Base-by-base conservation (phyloP, 768 basidiomycete genomes). In the Paxillus rubicundulus region DNA sequence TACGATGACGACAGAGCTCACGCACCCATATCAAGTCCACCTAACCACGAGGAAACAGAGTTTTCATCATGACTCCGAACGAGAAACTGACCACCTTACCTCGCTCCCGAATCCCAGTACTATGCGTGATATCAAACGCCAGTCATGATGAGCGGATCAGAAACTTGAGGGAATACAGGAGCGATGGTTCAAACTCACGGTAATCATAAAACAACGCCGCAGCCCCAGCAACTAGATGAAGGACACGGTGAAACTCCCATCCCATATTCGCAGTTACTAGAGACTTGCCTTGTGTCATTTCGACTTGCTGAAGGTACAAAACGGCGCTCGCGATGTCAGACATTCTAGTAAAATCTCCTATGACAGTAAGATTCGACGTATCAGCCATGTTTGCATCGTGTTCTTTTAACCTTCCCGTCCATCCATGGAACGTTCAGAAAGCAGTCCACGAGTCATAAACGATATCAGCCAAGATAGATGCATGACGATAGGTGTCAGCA, bases 11-110 rank as follows among this genome's bases (percentile, higher is more conserved):
- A 38, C 0, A 2, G 18, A 3, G n/a, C 49, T 10, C 32, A 59
- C n/a, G n/a, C n/a, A n/a, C 61, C 61, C 61, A 62, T 30, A 62
- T 57, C 3, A 62, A 24, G 2, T 62, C 52, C 9, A 62, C 50
- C 61, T 62, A 28, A 47, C 36, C 17, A 2, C 17, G 44, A 43
- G 1, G 14, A 36, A 38, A 47, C 28, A 52, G 12, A 6, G 7
- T 18, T 7, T 16, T 14, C 14, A 12, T 50, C 24, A 9, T 13
- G 9, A 12, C 17, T 3, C 17, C 2, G 16, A 44, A 34, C 5
- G n/a, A 18, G 4, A 9, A 24, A 16, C n/a, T 17, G 37, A 4
- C 8, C 8, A 16, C 12, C 51, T 44, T 16, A 56, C 60, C 52
- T 62, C 60, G 5, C 18, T 53, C 17, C 43, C 61, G 2, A 62